Percentiles rank a stretch among this genome's conserved stretches.
These are phyloP conservation scores for Rhododendron mucronatum DNA, from an alignment of 148 eudicot genomes.

Conservation along the genomic window DNA sequence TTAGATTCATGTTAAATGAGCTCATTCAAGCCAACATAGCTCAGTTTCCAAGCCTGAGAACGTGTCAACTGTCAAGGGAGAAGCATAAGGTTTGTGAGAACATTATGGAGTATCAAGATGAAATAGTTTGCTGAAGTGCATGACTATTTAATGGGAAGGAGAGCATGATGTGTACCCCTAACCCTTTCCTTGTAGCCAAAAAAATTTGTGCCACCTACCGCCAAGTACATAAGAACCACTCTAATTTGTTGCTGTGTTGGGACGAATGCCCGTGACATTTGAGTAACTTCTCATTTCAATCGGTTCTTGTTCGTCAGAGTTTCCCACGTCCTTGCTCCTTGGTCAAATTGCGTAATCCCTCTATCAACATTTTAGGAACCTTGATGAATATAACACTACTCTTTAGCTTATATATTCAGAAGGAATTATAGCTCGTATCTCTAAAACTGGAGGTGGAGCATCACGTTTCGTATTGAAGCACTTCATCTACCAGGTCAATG, in stretches of 20 bases:
- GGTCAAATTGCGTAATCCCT: not conserved
- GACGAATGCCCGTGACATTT: not conserved
- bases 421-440: not conserved
- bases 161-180: not conserved
- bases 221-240: not conserved
- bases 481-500: not conserved
- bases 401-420: not conserved
- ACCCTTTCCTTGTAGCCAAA: not conserved
- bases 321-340: not conserved
- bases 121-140: not conserved
- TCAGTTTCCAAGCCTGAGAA: not conserved
- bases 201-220: not conserved
- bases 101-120: not conserved
- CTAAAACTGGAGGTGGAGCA: not conserved
- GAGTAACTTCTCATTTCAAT: not conserved
- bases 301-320: not conserved
- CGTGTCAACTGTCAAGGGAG: not conserved
- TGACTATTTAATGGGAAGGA: not conserved
- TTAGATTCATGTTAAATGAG: not conserved
- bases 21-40: not conserved
- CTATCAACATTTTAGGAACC: not conserved
- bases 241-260: not conserved
- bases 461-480: not conserved
- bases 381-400: not conserved
- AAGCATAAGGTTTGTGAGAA: not conserved